A percentile compares a stretch with the other conserved stretches of the same genome.
phyloP scores from a whole-genome alignment of 2,329 filamentous ascomycete species.

The Claviceps africana region DNA sequence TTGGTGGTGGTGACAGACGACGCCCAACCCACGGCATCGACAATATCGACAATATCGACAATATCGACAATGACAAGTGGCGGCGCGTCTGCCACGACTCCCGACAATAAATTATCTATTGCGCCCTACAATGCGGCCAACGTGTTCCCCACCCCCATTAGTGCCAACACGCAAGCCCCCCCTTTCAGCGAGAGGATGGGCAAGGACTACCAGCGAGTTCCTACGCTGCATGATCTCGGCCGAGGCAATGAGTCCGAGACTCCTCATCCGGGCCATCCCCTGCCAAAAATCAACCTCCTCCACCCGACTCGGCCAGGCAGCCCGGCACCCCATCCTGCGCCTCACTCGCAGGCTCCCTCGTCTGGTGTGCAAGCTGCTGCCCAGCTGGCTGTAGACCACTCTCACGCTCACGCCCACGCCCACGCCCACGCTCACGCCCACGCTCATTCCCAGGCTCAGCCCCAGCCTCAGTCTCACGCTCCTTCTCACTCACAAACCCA shows the following conservation, averaged over 20 bases:
- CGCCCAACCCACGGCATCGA: constrained; percentile 44
- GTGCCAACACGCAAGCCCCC: constrained; percentile 34
- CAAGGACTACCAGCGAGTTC: constrained; percentile 47
- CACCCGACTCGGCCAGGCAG: constrained; percentile 37
- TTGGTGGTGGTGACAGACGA: constrained; percentile 41
- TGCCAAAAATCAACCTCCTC: constrained; percentile 45
- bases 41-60: constrained; percentile 44
- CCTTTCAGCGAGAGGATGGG: constrained; percentile 34
- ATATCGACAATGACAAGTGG: constrained; percentile 41
- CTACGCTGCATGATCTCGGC: constrained; percentile 44
- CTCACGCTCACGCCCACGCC: constrained; percentile 31
- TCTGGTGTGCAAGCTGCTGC: constrained; percentile 39
- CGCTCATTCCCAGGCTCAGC: constrained; percentile 34
- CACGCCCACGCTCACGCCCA: constrained; percentile 40
- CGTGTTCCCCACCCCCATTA: constrained; percentile 48
- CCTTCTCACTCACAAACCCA: constrained; percentile 27
- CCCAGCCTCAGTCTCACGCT: constrained; percentile 36
- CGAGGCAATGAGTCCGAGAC: constrained; percentile 39
- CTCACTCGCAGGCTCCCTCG: constrained; percentile 22
- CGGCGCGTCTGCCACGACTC: constrained; percentile 40
- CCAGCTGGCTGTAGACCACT: constrained; percentile 43
- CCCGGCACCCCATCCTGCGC: constrained; percentile 16
- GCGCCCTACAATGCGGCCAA: constrained; percentile 40
- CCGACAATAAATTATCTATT: constrained; percentile 48
- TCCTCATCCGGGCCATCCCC: constrained; percentile 32